A percentile compares a stretch with the other conserved stretches of the same genome.
Evolutionary conservation across 1,139 yeast genomes (phyloP).

Genomic region (Candida sanyaensis): DNA sequence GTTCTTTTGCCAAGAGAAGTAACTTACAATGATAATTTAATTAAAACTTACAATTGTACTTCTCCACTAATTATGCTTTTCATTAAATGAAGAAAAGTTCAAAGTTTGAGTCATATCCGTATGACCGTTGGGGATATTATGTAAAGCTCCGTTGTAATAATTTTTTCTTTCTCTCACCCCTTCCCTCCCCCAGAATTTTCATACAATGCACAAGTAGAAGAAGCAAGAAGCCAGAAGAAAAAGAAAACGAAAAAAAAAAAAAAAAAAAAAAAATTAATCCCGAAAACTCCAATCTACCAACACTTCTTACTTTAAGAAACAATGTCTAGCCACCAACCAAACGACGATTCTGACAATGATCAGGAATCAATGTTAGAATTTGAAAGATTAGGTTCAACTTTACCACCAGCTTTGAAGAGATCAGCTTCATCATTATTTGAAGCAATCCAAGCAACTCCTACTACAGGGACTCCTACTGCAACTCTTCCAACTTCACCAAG

Average conservation of each 20-base stretch:
- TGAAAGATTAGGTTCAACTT: slow-evolving; percentile 46
- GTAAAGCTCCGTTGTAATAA: no score
- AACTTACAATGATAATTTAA: no score
- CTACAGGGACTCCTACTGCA: slow-evolving; percentile 1
- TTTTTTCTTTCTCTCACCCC: no score
- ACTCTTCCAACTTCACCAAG: neutral
- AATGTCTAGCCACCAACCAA: slow-evolving; percentile 8
- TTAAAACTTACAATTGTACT: no score
- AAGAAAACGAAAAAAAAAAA: neutral
- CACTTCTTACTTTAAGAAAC: neutral
- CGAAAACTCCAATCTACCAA: neutral
- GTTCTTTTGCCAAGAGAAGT: no score
- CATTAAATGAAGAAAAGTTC: no score
- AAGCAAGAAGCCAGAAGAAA: neutral
- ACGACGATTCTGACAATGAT: slow-evolving; percentile 13
- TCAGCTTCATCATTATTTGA: slow-evolving; percentile 46
- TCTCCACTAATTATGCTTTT: no score
- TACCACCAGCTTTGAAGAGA: slow-evolving; percentile 43
- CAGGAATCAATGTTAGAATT: slow-evolving; percentile 30
- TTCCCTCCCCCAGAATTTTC: neutral
- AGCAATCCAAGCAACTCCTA: slow-evolving; percentile 21
- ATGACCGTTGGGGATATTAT: no score
- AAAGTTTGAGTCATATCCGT: no score
- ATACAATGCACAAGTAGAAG: no score
- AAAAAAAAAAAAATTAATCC: no score